These are phyloP conservation scores for Diaporthe velutina DNA, from an alignment of 2,329 filamentous ascomycete species.

Conservation along the genomic window DNA sequence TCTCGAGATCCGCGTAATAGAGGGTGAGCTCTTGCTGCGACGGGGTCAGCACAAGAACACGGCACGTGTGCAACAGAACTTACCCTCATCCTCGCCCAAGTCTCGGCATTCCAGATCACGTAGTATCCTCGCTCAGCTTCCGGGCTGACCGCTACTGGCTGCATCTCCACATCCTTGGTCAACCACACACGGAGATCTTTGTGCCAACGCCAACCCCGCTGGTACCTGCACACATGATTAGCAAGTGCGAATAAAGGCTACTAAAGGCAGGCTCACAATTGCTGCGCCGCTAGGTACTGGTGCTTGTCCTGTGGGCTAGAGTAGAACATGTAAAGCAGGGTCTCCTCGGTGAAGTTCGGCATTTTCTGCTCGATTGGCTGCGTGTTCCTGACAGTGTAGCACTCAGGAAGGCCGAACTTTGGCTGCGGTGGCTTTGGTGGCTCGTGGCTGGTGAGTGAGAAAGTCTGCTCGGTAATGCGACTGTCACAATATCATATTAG, in stretches of 20 bases:
- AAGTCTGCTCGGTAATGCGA: slow-evolving; percentile 69
- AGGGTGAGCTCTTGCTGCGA: slow-evolving; percentile 70
- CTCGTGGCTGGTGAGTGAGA: slow-evolving; percentile 72
- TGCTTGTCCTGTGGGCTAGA: slow-evolving; percentile 73
- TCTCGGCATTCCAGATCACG: slow-evolving; percentile 73
- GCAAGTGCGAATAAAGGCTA: background rate
- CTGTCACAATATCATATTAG: slow-evolving; percentile 49
- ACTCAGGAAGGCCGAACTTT: slow-evolving; percentile 72
- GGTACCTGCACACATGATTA: slow-evolving; percentile 58
- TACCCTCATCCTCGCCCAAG: slow-evolving; percentile 74
- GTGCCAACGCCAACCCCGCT: slow-evolving; percentile 77
- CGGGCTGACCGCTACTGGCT: slow-evolving; percentile 69
- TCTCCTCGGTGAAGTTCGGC: slow-evolving; percentile 76
- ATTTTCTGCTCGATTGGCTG: slow-evolving; percentile 76
- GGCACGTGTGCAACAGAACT: slow-evolving; percentile 46
- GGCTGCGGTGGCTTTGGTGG: slow-evolving; percentile 70
- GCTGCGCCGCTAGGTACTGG: slow-evolving; percentile 73
- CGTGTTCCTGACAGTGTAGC: slow-evolving; percentile 76
- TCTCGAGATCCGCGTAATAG: slow-evolving; percentile 73
- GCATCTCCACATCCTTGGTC: slow-evolving; percentile 76
- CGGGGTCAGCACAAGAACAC: slow-evolving; percentile 38
- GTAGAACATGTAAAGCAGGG: slow-evolving; percentile 78
- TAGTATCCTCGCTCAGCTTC: slow-evolving; percentile 75
- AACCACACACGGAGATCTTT: slow-evolving; percentile 76
- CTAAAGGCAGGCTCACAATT: slow-evolving; percentile 63